Evolutionary conservation across 805 yeast genomes (phyloP), one percentile per base, ranked within the genome.

Genomic region (Metschnikowia kofuensis): DNA sequence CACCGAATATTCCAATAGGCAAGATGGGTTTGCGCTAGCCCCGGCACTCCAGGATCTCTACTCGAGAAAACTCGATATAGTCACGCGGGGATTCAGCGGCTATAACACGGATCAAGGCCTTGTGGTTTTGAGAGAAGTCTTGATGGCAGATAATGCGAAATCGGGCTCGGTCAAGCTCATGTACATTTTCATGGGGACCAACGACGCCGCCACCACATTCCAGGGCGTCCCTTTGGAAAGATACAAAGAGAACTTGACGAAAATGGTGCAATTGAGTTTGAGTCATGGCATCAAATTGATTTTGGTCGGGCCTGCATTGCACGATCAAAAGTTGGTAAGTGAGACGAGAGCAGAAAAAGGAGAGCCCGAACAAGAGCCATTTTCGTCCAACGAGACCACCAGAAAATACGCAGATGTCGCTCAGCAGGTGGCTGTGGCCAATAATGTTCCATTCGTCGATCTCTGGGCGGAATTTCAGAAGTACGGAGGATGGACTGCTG

Each of bases 181-280:
- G 50, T 79, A 83, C 10, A 68, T 89, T 2, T 89, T 86, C 61
- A 82, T 88, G 57, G 97, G 97, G 4, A 79, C 96, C 12, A 90
- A 90, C 60, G 97, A 90, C 63, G 68, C 72, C 1, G 53, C 61
- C 3, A 56, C 51, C 38, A 54, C 55, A 8, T 50, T 61, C 42
- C 76, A 70, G 52, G 66, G 67, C 21, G 88, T 88, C 10, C 78
- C 80, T 1, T 15, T 84, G 4, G 76, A 65, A 0, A 68, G 75
- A 48, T 88, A 67, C 60, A 49, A 64, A 16, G 65, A 62, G 13
- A 89, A 89, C 58, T 68, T 78, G 52, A 58, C 54, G 28, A 46
- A 51, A 10, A 54, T 88, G 57, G 68, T 82, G 12, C 54, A 67
- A 7, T 53, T 72, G 50, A 72, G 78, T 30, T 53, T 60, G 21